These are phyloP conservation scores for Cucurbita ficifolia DNA, from an alignment of 306 rosid species.

Conservation along the genomic window DNA sequence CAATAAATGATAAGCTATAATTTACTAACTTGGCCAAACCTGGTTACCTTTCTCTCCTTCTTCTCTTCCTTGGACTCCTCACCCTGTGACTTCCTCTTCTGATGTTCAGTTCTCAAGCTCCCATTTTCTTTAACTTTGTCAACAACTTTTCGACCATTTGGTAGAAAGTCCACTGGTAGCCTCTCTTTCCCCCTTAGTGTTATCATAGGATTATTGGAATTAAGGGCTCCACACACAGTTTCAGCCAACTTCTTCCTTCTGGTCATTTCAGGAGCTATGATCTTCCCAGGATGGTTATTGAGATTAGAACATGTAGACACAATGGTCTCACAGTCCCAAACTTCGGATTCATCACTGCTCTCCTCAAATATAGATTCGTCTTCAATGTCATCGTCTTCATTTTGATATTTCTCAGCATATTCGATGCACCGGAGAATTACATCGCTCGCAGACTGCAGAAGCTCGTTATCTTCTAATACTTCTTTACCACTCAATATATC, in stretches of 20 bases:
- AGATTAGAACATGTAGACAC: constrained; percentile 69
- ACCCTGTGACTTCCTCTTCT: constrained; percentile 55
- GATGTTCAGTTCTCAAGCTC: constrained; percentile 31
- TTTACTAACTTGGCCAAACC: not conserved
- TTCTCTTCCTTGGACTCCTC: constrained; percentile 77
- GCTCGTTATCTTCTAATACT: constrained; percentile 20
- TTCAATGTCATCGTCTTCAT: constrained; percentile 36
- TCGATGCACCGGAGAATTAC: constrained; percentile 61
- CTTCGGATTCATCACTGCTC: constrained; percentile 82
- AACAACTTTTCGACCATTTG: constrained; percentile 27
- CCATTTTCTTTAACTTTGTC: constrained; percentile 31
- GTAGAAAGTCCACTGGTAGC: constrained; percentile 69
- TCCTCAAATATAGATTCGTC: constrained; percentile 40
- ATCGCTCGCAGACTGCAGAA: constrained; percentile 35
- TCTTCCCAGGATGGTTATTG: constrained; percentile 81
- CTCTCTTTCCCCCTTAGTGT: constrained; percentile 64
- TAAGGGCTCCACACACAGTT: constrained; percentile 40
- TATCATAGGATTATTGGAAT: constrained; percentile 37
- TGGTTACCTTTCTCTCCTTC: constrained; percentile 74
- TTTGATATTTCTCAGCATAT: constrained; percentile 66
- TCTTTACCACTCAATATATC: constrained; percentile 36
- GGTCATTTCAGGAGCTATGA: constrained; percentile 39
- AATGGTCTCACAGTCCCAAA: constrained; percentile 88
- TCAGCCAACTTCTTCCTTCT: constrained; percentile 68
- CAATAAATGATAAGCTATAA: not conserved